Percentiles rank a stretch among this genome's conserved stretches.
phyloP scores from a whole-genome alignment of 1,284 basidiomycete species.

The Sanguinoderma infundibulare region DNA sequence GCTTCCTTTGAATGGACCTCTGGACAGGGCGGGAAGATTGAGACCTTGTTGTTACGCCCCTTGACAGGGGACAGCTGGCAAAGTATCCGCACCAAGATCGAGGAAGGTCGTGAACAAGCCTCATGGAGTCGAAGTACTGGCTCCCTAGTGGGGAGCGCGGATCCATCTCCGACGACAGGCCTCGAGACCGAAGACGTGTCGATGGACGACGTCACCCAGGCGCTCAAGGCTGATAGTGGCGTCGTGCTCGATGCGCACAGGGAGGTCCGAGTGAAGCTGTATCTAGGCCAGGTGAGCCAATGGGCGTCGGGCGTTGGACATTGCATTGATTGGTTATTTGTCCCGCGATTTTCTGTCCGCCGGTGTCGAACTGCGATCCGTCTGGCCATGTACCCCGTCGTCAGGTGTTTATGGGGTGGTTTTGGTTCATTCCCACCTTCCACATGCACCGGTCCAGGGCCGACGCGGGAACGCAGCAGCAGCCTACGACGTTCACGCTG shows the following conservation, averaged over 20 bases:
- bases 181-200: conserved; percentile 47
- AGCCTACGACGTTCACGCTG: conserved; percentile 42
- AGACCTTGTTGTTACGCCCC: conserved; percentile 49
- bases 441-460: conserved; percentile 60
- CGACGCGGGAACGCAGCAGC: conserved; percentile 15
- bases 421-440: conserved; percentile 85
- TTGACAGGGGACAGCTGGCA: conserved; percentile 50
- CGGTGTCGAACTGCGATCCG: too few relatives aligned
- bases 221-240: conserved; percentile 40
- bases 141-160: not conserved
- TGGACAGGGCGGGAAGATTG: conserved; percentile 44
- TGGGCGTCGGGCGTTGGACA: not conserved
- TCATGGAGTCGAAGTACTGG: conserved; percentile 3
- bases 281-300: conserved; percentile 67
- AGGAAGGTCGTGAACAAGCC: conserved; percentile 22
- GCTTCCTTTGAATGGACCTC: not conserved
- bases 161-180: conserved; percentile 19
- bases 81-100: conserved; percentile 42
- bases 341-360: not conserved
- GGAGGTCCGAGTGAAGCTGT: conserved; percentile 80
- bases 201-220: conserved; percentile 43
- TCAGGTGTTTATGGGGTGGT: conserved; percentile 79
- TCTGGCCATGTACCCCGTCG: too few relatives aligned
- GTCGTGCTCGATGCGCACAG: conserved; percentile 70
- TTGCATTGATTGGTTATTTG: not conserved